Percentiles rank a stretch among this genome's conserved stretches.
Conservation (phyloP, 2,329 filamentous ascomycete species). For the Talaromyces sp. region DNA sequence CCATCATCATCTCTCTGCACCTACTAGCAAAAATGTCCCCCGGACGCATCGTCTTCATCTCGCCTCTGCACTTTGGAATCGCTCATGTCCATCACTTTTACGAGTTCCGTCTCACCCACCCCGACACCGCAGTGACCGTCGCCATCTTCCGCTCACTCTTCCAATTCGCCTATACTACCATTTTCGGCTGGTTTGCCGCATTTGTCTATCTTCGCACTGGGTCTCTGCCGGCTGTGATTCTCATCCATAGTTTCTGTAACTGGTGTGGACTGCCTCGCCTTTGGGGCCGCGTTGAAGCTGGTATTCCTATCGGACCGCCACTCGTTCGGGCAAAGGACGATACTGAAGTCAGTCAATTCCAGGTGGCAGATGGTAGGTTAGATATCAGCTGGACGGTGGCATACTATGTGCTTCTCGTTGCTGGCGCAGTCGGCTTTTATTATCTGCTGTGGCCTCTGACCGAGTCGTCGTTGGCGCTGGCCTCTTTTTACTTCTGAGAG, state of each 20-base stretch:
- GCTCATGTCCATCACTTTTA: constrained; percentile 95
- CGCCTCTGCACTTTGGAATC: constrained; percentile 85
- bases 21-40: constrained; percentile 61
- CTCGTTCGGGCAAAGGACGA: constrained; percentile 38
- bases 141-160: constrained; percentile 69
- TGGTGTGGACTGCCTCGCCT: constrained; percentile 82
- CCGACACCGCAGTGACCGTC: constrained; percentile 58
- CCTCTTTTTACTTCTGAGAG: constrained; percentile 20
- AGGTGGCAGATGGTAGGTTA: constrained; percentile 8
- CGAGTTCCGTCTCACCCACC: constrained; percentile 81
- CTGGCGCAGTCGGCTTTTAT: constrained; percentile 69
- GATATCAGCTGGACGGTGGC: constrained; percentile 62
- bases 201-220: constrained; percentile 85
- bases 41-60: constrained; percentile 66
- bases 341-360: constrained; percentile 19
- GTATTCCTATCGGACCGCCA: constrained; percentile 33
- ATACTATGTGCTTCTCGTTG: constrained; percentile 74
- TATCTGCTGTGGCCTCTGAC: constrained; percentile 68
- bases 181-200: constrained; percentile 90
- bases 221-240: constrained; percentile 68
- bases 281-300: constrained; percentile 69
- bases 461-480: constrained; percentile 41
- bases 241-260: constrained; percentile 87
- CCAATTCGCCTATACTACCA: constrained; percentile 83
- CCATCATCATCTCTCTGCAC: constrained; percentile 77